Evolutionary conservation across 2,329 filamentous ascomycete species (phyloP), one percentile per base, ranked within the genome.

Genomic region (Periglandula ipomoeae): DNA sequence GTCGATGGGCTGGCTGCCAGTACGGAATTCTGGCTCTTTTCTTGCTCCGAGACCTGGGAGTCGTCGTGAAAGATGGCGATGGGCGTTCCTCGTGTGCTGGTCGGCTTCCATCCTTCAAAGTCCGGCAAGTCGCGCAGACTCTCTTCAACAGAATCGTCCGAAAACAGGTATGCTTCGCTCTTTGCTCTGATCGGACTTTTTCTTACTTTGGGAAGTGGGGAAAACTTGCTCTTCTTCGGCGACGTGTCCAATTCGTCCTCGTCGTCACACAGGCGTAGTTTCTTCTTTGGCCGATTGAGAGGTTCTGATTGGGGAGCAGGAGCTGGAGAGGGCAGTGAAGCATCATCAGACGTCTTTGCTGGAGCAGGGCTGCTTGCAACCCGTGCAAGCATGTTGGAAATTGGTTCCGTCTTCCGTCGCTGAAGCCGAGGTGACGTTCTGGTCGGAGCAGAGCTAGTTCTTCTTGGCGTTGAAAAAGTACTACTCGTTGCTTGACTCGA

Each of bases 101-200:
- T 49, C 6, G 65, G 58, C 40, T 68, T 63, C 75, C 75, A 78
- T 10, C 64, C 68, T n/a, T 71, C 70, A 35, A 74, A 61, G 41
- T 80, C 77, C 1, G 76, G 75, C 10, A 82, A 59, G 19, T 67
- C 68, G 23, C 66, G 61, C 19, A 81, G 63, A 0, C 70, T 75
- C 50, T 79, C 76, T 24, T 80, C 76, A 37, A 81, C 66, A 0
- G 76, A 79, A 52, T 79, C 76, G 51, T 81, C 76, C 0, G 77
- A 81, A 57, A 78, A 66, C 17, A 78, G 54, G 48, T 72, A 70
- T 1, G 62, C 62, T 10, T 75, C 72, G 30, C 62, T 60, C 44
- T 65, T 67, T 32, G 63, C 59, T 34, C 59, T 56, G 17, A 55
- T 53, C 5, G 62, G 57, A 30, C 55, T 59, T 22, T 19, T 48